A percentile compares a stretch with the other conserved stretches of the same genome.
Conservation (phyloP, 2,329 filamentous ascomycete species). For the Ophiostoma ulmi region DNA sequence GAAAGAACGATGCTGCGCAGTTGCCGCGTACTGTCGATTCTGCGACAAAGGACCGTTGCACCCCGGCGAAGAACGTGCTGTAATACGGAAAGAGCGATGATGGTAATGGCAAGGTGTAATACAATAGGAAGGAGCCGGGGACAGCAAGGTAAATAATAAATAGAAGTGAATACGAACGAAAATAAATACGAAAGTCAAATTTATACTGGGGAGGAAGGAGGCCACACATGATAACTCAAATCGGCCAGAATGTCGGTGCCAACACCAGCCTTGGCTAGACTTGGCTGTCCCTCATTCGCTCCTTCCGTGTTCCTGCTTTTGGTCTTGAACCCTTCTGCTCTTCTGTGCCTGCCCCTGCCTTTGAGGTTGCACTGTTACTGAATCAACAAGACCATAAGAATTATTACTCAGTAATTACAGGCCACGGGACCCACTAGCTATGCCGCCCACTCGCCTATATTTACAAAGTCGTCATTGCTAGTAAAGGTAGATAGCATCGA, state of each 20-base stretch:
- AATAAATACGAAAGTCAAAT: not conserved
- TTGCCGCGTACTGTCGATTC: not conserved
- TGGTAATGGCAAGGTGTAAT: not conserved
- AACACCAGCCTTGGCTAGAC: slow-evolving; percentile 1
- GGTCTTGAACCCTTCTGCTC: not conserved
- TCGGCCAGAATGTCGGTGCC: too few species aligned
- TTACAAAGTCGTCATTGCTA: not conserved
- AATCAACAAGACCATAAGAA: not conserved
- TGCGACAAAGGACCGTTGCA: not conserved
- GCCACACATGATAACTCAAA: not conserved
- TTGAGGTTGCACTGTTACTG: not conserved
- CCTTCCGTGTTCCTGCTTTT: slow-evolving; percentile 6
- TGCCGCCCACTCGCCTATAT: not conserved
- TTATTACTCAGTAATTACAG: not conserved
- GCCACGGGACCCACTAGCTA: not conserved
- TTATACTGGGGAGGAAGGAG: not conserved
- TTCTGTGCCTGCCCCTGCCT: not conserved
- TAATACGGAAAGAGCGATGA: not conserved
- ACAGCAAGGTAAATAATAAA: not conserved
- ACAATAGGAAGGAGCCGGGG: not conserved
- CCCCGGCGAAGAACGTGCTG: not conserved
- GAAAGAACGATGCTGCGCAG: slow-evolving; percentile 15
- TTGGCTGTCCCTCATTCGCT: slow-evolving; percentile 8
- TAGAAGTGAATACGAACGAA: not conserved
- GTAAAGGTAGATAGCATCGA: not conserved